Conservation (phyloP, 1,139 yeast genomes). For the Suhomyces panamericanus region DNA sequence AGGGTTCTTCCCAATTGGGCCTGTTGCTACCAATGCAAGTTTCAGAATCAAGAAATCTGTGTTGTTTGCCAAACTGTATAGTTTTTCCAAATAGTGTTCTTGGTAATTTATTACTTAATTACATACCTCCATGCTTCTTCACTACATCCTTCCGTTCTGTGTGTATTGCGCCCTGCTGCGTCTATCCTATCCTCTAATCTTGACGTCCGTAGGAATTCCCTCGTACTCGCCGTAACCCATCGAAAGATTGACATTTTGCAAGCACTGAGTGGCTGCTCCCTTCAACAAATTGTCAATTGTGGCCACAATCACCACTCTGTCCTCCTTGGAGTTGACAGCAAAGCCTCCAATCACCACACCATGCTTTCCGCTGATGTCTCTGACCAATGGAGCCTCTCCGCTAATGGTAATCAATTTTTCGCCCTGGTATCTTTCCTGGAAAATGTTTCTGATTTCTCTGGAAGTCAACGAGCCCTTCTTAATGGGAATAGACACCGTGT, state of each 20-base stretch:
- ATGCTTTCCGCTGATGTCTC: constrained; percentile 88
- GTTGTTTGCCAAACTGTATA: no score
- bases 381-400: constrained; percentile 91
- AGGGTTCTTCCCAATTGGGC: no score
- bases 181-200: constrained; percentile 41
- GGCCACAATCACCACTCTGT: constrained; percentile 91
- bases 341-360: constrained; percentile 95
- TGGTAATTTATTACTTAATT: no score
- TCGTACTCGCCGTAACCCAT: constrained; percentile 91
- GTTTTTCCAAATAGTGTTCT: no score
- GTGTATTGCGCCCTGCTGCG: background rate
- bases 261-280: constrained; percentile 98
- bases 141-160: background rate
- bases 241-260: constrained; percentile 90
- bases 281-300: constrained; percentile 93
- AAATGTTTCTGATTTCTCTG: constrained; percentile 79
- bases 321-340: constrained; percentile 84
- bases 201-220: constrained; percentile 75
- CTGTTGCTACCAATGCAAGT: no score
- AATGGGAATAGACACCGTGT: constrained; percentile 88
- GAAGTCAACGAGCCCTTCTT: constrained; percentile 67
- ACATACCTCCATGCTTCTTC: background rate
- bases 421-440: constrained; percentile 84
- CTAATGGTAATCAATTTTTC: constrained; percentile 82
- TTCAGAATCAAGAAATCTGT: no score